Base-by-base conservation (phyloP, 225 moss, liverwort and hornwort genomes). In the Pseudisothecium myosuroides region DNA sequence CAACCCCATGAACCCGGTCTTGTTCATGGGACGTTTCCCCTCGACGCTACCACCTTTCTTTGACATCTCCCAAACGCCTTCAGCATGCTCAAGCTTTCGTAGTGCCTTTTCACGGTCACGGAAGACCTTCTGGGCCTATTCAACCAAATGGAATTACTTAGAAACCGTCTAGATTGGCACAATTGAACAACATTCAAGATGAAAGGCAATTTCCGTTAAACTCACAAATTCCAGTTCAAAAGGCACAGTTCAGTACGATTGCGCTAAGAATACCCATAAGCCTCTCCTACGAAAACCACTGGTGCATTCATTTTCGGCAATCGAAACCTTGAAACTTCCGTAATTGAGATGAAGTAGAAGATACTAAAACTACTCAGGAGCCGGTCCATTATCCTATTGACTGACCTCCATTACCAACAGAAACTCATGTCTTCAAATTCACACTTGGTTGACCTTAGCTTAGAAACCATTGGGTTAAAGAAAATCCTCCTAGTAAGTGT, bases 11-110 rank as follows among this genome's bases (percentile, higher is more conserved):
- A 91, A 87, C 54, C 94, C 94, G 6, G 90, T 90, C 85, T 82
- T 92, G 24, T 86, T 52, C 90, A 66, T 91, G 37, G 94, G 94
- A 21, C 92, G 90, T 34, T 82, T 87, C 26, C 91, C 94, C 5
- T 93, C 96, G 4, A 76, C 50, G 3, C 67, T 83, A 24, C 58
- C 81, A 52, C 80, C 93, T 55, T 88, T 84, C 89, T 96, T 96
- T 8, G 97, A 96, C 68, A 88, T 34, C 54, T 95, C 94, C 71
- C 54, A 95, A 4, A 92, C 94, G 11, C 95, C 97, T 91, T 96
- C 97, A 11, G 93, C 96, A 24, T 96, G 98, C 56, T 93, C 98
- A 45, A 98, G 86, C 85, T 97, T 98, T 13, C 91, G 86, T 82
- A 96, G 87, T 17, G 96, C 95, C 0, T 93, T 68, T 84, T 96